phyloP scores from a whole-genome alignment of 345 rosid genomes.

The Aquilaria sinensis region DNA sequence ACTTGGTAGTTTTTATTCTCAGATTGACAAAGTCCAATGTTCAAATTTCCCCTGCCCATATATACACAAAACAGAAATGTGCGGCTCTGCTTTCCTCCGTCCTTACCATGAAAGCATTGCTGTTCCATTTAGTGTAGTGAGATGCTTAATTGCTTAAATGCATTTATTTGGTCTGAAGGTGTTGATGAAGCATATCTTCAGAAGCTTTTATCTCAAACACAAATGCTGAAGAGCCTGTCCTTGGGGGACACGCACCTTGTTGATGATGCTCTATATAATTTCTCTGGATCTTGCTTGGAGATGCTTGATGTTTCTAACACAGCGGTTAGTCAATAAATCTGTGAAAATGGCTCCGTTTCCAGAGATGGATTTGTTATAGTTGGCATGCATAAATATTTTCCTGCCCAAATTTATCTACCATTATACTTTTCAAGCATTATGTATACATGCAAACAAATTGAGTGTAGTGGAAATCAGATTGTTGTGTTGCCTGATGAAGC shows the following conservation, averaged over 20 bases:
- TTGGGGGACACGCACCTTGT: conserved; percentile 54
- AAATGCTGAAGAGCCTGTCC: conserved; percentile 53
- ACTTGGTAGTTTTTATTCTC: too few species aligned
- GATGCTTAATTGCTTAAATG: neutral
- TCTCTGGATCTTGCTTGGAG: conserved; percentile 65
- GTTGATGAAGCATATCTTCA: conserved; percentile 36
- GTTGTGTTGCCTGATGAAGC: too few species aligned
- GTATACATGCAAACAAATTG: too few species aligned
- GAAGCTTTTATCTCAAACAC: conserved; percentile 43
- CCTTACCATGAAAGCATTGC: neutral
- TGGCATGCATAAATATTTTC: too few species aligned
- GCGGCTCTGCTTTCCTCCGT: neutral
- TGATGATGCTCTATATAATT: conserved; percentile 44
- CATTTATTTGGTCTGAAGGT: conserved; percentile 32
- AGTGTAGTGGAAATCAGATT: too few species aligned
- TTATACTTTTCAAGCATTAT: too few species aligned
- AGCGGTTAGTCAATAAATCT: conserved; percentile 38
- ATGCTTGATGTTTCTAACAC: conserved; percentile 72
- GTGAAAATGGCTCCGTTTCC: neutral
- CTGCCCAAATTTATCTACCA: too few species aligned
- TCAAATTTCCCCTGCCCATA: neutral
- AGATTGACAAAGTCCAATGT: neutral
- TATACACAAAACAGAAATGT: too few species aligned
- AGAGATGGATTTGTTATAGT: too few species aligned
- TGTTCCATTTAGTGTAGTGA: neutral